Conservation (phyloP, 257 asterid genomes). For the Coffea canephora region DNA sequence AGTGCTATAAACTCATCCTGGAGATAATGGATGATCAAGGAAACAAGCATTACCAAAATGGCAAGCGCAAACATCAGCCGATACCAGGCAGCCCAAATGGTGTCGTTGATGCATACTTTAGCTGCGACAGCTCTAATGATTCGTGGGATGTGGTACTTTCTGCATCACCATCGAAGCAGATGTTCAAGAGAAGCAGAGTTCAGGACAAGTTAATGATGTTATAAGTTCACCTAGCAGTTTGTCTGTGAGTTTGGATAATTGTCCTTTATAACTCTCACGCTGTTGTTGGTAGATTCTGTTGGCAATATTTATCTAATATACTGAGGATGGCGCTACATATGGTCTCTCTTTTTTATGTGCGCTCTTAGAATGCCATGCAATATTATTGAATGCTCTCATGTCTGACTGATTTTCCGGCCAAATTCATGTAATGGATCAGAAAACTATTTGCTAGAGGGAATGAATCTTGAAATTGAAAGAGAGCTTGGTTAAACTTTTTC, state of each 20-base stretch:
- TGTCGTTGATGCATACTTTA: conserved; percentile 43
- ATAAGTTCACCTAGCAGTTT: conserved; percentile 35
- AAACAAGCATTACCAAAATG: conserved; percentile 17
- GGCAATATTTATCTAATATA: conserved; percentile 37
- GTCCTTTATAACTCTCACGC: conserved; percentile 30
- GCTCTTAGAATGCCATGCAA: conserved; percentile 36
- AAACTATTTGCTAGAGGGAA: conserved; percentile 31
- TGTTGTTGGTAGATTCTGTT: conserved; percentile 32
- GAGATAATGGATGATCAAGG: conserved; percentile 25
- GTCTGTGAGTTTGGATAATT: conserved; percentile 27
- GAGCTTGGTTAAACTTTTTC: conserved; percentile 27
- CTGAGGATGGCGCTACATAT: conserved; percentile 46
- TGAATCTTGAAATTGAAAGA: conserved; percentile 30
- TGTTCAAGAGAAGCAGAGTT: conserved; percentile 39
- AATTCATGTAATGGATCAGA: conserved; percentile 41
- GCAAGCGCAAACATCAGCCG: conserved; percentile 36
- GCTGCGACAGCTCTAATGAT: conserved; percentile 49
- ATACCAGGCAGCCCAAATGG: conserved; percentile 45
- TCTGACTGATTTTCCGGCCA: conserved; percentile 38
- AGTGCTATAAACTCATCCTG: conserved; percentile 31
- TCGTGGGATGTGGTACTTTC: conserved; percentile 36
- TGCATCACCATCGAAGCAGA: conserved; percentile 30
- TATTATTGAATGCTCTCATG: conserved; percentile 37
- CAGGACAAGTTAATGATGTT: conserved; percentile 47
- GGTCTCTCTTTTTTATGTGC: conserved; percentile 36